Evolutionary conservation across 1,284 basidiomycete species (phyloP), one percentile per base, ranked within the genome.

Genomic region (Rhizoctonia solani): DNA sequence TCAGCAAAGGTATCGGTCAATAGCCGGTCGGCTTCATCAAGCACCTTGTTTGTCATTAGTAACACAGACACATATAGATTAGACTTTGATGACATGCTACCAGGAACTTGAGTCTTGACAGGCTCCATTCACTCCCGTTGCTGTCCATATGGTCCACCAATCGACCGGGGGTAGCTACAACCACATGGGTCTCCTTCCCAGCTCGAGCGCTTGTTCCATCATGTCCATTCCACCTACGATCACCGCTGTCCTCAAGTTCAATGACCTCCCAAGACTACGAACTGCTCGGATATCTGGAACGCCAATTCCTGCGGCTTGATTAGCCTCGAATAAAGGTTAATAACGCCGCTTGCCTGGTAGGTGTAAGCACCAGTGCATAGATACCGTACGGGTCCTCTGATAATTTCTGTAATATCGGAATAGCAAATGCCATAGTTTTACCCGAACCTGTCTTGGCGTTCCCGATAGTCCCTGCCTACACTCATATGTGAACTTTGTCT

Each of bases 181-280:
- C 88, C 46, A 99, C 84, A 75, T 99, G 97, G 97, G 97, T 32
- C 92, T 84, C 71, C 87, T 84, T 2, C 84, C 83, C 4, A 99
- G 85, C 74, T 96, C 93, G 32, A 93, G 81, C 0, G 96, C 93
- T 76, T 99, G 97, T 5, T 87, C 78, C 81, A 98, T 94, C 90
- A 98, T 97, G 74, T 99, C 97, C 93, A 99, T 95, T 2, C 97
- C 97, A 8, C 97, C 97, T 1, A 99, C 93, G 21, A 99, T 83
- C 1, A 98, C 92, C 6, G 90, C 85, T 19, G 94, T 97, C 25
- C 86, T 86, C 55, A 94, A 78, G 72, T 88, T 92, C 56, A 96
- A 77, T 1, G 92, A 83, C 27, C 83, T 23, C 96, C 97, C 0
- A 99, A 82, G 0, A 95, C 95, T 1, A 90, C 87, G 75, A 99